A percentile compares a stretch with the other conserved stretches of the same genome.
phyloP scores from a whole-genome alignment of 2,329 filamentous ascomycete genomes.

The Calycina herbarum region DNA sequence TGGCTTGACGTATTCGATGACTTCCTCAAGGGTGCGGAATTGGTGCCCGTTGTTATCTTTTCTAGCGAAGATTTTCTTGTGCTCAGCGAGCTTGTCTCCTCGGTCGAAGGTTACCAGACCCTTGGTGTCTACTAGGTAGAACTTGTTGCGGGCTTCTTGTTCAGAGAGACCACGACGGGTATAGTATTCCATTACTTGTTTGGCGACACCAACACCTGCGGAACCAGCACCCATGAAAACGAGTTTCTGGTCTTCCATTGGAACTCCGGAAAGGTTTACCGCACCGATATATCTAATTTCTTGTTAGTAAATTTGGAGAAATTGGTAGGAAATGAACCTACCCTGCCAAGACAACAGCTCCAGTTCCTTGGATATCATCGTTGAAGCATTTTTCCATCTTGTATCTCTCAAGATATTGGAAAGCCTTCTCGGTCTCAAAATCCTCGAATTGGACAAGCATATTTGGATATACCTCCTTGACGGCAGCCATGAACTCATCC shows the following conservation, averaged over 20 bases:
- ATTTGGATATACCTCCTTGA: conserved; percentile 68
- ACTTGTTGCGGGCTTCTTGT: conserved; percentile 82
- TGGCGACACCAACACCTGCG: conserved; percentile 94
- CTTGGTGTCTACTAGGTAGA: conserved; percentile 97
- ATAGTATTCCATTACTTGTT: conserved; percentile 97
- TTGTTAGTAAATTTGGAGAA: conserved; percentile 16
- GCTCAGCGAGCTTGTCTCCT: conserved; percentile 89
- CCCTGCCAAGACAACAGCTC: conserved; percentile 89
- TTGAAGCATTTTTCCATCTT: conserved; percentile 96
- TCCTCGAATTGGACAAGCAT: conserved; percentile 92
- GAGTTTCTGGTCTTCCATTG: conserved; percentile 85
- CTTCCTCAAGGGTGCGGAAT: conserved; percentile 80
- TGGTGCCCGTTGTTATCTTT: conserved; percentile 65
- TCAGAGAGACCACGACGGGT: conserved; percentile 88
- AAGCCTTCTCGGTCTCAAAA: conserved; percentile 90
- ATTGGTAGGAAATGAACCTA: conserved; percentile 39
- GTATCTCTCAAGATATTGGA: conserved; percentile 89
- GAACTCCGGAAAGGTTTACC: conserved; percentile 82
- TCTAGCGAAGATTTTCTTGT: conserved; percentile 74
- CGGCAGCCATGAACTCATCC: conserved; percentile 95
- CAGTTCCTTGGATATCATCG: conserved; percentile 96
- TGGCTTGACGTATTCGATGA: conserved; percentile 92
- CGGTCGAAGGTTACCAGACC: conserved; percentile 92
- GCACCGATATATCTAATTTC: conserved; percentile 59
- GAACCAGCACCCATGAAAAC: conserved; percentile 96